These are phyloP conservation scores for Ogataea methylovora DNA, from an alignment of 805 yeast genomes.

Conservation along the genomic window DNA sequence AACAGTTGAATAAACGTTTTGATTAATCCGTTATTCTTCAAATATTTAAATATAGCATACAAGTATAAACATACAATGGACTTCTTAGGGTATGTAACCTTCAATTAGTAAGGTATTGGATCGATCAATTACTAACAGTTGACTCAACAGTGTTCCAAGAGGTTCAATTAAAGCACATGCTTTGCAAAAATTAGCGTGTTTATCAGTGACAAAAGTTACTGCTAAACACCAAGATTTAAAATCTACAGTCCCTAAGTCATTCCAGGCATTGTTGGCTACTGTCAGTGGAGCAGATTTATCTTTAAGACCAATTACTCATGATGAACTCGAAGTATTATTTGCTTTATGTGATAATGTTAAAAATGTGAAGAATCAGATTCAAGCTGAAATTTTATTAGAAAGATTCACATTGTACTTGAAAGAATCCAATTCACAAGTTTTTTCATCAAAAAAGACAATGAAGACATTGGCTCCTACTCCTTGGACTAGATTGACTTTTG, in stretches of 20 bases:
- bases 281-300: slow-evolving; percentile 9
- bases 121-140: not conserved
- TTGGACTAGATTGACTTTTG: slow-evolving; percentile 32
- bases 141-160: slow-evolving; percentile 24
- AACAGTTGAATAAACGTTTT: no score
- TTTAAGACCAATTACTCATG: slow-evolving; percentile 11
- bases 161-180: slow-evolving; percentile 29
- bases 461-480: slow-evolving; percentile 28
- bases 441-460: slow-evolving; percentile 23
- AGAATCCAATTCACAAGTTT: slow-evolving; percentile 36
- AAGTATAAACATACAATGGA: no score
- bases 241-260: slow-evolving; percentile 15
- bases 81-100: slow-evolving; percentile 14
- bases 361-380: slow-evolving; percentile 25
- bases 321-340: slow-evolving; percentile 43
- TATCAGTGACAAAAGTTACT: slow-evolving; percentile 20
- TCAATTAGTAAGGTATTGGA: not conserved
- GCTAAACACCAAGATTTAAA: slow-evolving; percentile 10
- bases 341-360: slow-evolving; percentile 46
- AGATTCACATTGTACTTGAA: slow-evolving; percentile 39
- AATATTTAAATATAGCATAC: no score
- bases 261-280: slow-evolving; percentile 13
- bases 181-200: slow-evolving; percentile 26
- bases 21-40: no score
- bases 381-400: slow-evolving; percentile 35